Conservation (phyloP, 2,329 filamentous ascomycete species). For the Mariannaea sp. region DNA sequence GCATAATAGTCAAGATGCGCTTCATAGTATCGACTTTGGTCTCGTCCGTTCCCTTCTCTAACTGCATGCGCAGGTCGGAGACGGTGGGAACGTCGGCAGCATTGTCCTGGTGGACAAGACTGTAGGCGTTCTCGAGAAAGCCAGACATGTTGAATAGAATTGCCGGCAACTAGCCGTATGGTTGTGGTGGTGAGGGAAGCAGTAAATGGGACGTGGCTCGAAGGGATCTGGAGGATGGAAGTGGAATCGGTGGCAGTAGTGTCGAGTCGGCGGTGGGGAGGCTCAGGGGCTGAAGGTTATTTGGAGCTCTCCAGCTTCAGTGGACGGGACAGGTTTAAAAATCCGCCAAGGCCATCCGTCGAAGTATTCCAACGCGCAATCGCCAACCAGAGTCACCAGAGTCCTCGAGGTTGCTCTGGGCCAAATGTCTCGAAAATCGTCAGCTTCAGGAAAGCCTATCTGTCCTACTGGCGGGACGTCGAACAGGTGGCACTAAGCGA, state of each 20-base stretch:
- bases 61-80: constrained; percentile 88
- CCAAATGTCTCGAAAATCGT: constrained; percentile 39
- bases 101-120: constrained; percentile 97
- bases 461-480: constrained; percentile 43
- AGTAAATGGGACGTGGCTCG: constrained; percentile 38
- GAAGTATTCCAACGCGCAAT: constrained; percentile 36
- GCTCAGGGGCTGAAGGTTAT: constrained; percentile 38
- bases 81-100: constrained; percentile 86
- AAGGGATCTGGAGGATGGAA: constrained; percentile 30
- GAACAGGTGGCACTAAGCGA: constrained; percentile 50
- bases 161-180: constrained; percentile 31
- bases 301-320: constrained; percentile 33
- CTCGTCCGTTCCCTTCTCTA: constrained; percentile 94
- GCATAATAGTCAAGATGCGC: constrained; percentile 94
- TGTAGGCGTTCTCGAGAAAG: constrained; percentile 94
- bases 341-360: constrained; percentile 41
- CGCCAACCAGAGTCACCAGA: constrained; percentile 36
- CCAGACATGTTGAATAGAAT: constrained; percentile 74
- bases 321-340: constrained; percentile 31
- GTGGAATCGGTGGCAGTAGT: constrained; percentile 34
- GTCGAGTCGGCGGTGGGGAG: constrained; percentile 42
- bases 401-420: constrained; percentile 37
- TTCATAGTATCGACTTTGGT: constrained; percentile 95
- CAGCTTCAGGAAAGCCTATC: constrained; percentile 46
- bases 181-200: constrained; percentile 29